Conservation (phyloP, 2,329 filamentous ascomycete genomes). For the Cadophora sp. region DNA sequence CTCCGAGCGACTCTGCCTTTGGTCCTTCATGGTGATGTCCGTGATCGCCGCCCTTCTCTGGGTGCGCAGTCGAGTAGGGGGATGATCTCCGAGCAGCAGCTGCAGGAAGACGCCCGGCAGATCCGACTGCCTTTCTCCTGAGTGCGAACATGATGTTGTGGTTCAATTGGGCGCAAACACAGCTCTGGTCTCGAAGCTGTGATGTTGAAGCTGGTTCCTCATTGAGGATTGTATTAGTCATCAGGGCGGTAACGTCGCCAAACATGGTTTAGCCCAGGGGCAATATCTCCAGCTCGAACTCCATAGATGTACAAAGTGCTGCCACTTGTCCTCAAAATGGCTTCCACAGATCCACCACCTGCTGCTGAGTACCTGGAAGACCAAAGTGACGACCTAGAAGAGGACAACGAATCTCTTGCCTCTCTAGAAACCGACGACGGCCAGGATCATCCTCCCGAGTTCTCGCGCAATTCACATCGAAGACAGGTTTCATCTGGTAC, state of each 20-base stretch:
- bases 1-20: constrained; percentile 56
- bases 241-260: constrained; percentile 7
- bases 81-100: constrained; percentile 26
- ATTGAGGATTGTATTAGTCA: constrained; percentile 22
- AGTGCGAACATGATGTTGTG: constrained; percentile 43
- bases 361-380: constrained; percentile 31
- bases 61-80: constrained; percentile 36
- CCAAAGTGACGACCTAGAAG: constrained; percentile 36
- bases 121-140: constrained; percentile 42
- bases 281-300: constrained; percentile 4
- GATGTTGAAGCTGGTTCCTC: constrained; percentile 28
- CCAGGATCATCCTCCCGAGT: constrained; percentile 43
- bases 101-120: constrained; percentile 36
- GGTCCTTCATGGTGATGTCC: constrained; percentile 46
- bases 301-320: constrained; percentile 5
- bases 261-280: background rate
- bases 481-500: constrained; percentile 40
- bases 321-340: constrained; percentile 30
- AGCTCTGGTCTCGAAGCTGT: constrained; percentile 16
- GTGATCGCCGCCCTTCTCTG: constrained; percentile 35
- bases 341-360: constrained; percentile 7
- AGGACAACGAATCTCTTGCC: constrained; percentile 41
- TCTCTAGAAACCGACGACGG: constrained; percentile 44
- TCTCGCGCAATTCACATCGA: constrained; percentile 38
- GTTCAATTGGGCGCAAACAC: constrained; percentile 38